phyloP scores from a whole-genome alignment of 305 asterid genomes.

The Petunia hybrid region DNA sequence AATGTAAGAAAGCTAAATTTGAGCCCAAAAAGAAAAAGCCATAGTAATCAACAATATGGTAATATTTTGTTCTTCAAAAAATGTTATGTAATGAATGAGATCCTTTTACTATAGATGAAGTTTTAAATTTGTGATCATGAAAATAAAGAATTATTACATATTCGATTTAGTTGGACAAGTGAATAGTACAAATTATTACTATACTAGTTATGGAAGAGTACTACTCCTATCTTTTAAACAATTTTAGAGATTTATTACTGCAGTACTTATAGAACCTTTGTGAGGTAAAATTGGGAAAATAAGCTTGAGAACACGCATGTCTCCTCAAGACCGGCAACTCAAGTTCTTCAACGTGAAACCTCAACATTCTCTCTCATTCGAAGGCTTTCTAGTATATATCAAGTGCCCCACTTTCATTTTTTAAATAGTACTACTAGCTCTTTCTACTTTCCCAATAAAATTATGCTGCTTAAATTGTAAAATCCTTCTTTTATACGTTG shows the following conservation, averaged over 20 bases:
- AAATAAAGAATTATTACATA: no score
- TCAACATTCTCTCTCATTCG: not conserved
- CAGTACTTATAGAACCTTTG: not conserved
- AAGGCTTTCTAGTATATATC: not conserved
- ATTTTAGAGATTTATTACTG: no score
- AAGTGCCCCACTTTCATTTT: not conserved
- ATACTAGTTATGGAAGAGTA: not conserved
- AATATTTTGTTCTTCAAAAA: no score
- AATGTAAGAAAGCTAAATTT: no score
- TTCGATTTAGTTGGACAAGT: no score
- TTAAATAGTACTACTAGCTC: not conserved
- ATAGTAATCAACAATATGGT: no score
- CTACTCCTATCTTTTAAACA: not conserved
- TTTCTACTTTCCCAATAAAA: no score
- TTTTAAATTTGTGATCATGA: no score
- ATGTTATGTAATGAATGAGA: no score
- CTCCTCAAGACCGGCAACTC: constrained; percentile 28
- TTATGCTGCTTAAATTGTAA: not conserved
- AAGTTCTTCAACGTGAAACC: constrained; percentile 11
- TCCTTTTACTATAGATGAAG: no score
- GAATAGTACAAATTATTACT: no score
- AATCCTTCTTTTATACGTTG: constrained; percentile 16
- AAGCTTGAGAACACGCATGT: not conserved
- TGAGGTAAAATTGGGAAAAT: not conserved
- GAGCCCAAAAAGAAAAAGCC: no score